These are phyloP conservation scores for Cubamyces lactineus DNA, from an alignment of 768 basidiomycete genomes.

Conservation along the genomic window DNA sequence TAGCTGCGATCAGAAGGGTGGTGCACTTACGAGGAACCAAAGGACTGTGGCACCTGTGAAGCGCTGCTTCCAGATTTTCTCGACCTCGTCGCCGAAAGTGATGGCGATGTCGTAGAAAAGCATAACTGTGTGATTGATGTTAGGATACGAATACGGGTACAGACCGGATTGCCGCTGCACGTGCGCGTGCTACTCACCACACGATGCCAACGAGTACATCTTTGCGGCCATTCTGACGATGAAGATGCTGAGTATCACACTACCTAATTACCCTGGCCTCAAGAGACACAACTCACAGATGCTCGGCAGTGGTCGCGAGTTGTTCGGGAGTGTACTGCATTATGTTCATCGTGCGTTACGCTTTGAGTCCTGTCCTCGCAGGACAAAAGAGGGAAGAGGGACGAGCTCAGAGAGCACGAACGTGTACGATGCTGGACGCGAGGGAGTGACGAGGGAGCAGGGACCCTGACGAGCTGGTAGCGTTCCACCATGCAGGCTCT, in stretches of 20 bases:
- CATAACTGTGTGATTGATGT: slow-evolving; percentile 18
- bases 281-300: slow-evolving; percentile 16
- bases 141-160: not conserved
- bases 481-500: no score
- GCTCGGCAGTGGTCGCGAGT: slow-evolving; percentile 18
- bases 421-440: not conserved
- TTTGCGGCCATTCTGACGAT: slow-evolving; percentile 23
- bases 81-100: slow-evolving; percentile 28
- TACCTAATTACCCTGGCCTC: no score
- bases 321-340: slow-evolving; percentile 4
- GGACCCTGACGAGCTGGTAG: no score
- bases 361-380: slow-evolving; percentile 3
- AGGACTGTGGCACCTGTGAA: slow-evolving; percentile 30
- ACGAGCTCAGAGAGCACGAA: not conserved
- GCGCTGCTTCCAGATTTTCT: slow-evolving; percentile 30
- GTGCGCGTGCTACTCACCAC: slow-evolving; percentile 17
- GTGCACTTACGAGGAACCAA: slow-evolving; percentile 25
- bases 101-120: slow-evolving; percentile 29
- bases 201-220: slow-evolving; percentile 28
- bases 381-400: not conserved
- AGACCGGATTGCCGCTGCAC: not conserved
- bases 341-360: slow-evolving; percentile 13
- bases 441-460: no score
- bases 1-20: not conserved
- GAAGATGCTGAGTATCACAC: not conserved